Percentiles rank a stretch among this genome's conserved stretches.
phyloP scores from a whole-genome alignment of 345 rosid genomes.

The Eucalyptus curtisii region DNA sequence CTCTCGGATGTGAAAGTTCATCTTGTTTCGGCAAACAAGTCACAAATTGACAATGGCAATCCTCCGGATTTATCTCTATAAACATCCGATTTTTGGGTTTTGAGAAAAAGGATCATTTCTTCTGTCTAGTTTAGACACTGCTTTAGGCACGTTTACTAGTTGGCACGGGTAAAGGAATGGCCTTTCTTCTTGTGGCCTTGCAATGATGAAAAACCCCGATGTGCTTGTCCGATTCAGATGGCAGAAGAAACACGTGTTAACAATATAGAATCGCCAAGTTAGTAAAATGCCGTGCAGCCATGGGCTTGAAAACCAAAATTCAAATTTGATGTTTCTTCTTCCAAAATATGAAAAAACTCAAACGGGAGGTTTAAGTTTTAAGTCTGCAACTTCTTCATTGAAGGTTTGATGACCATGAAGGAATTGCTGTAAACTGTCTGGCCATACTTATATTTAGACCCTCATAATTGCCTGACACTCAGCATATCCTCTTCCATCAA shows the following conservation, averaged over 20 bases:
- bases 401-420: background rate
- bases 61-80: fast-evolving
- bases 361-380: background rate
- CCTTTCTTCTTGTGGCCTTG: background rate
- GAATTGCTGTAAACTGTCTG: background rate
- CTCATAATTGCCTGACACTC: background rate
- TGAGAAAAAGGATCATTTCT: background rate
- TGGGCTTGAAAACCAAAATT: background rate
- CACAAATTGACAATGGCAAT: background rate
- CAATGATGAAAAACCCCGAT: background rate
- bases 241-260: background rate
- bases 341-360: background rate
- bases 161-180: background rate
- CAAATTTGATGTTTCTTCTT: background rate
- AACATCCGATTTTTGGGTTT: background rate
- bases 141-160: background rate
- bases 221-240: background rate
- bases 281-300: background rate
- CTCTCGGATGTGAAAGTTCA: background rate
- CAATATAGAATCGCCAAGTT: background rate
- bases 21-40: background rate
- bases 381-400: background rate
- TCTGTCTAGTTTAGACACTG: background rate
- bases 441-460: background rate
- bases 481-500: background rate